Percentiles rank a stretch among this genome's conserved stretches.
Evolutionary conservation across 2,329 filamentous ascomycete species (phyloP).

Genomic region (Fusarium coffeatum): DNA sequence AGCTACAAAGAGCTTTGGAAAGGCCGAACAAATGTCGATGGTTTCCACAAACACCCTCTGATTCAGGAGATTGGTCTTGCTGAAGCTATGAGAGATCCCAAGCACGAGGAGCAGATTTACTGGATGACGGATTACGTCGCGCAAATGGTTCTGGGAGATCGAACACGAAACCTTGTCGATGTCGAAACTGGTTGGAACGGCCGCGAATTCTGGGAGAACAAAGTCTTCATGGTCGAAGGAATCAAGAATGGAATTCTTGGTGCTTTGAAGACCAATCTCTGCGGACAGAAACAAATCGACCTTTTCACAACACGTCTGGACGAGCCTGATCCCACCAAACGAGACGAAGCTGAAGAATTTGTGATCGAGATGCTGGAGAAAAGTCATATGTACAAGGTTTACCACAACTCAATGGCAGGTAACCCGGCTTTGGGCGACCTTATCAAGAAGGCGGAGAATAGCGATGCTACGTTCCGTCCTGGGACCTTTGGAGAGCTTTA

Average conservation of each 20-base stretch:
- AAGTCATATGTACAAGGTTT: constrained; percentile 53
- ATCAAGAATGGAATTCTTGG: constrained; percentile 50
- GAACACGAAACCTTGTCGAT: constrained; percentile 50
- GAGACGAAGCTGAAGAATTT: constrained; percentile 47
- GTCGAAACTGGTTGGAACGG: constrained; percentile 49
- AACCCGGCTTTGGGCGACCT: constrained; percentile 50
- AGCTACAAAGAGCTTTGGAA: constrained; percentile 54
- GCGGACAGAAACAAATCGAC: constrained; percentile 48
- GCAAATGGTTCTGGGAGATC: constrained; percentile 53
- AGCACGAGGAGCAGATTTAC: constrained; percentile 33
- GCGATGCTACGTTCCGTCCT: constrained; percentile 47
- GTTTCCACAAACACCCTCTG: constrained; percentile 48
- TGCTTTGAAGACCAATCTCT: constrained; percentile 45
- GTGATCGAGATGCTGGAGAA: constrained; percentile 50
- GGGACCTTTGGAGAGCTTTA: constrained; percentile 53
- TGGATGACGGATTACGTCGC: constrained; percentile 53
- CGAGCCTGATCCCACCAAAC: constrained; percentile 46
- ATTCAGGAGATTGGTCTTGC: constrained; percentile 50
- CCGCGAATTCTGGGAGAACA: constrained; percentile 48
- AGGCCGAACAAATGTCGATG: constrained; percentile 48
- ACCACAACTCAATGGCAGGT: constrained; percentile 51
- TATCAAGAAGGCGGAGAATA: constrained; percentile 43
- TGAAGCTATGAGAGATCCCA: constrained; percentile 40
- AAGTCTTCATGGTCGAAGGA: constrained; percentile 49
- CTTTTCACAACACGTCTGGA: constrained; percentile 50